phyloP scores from a whole-genome alignment of 2,329 filamentous ascomycete genomes.

The Nemania sp. region DNA sequence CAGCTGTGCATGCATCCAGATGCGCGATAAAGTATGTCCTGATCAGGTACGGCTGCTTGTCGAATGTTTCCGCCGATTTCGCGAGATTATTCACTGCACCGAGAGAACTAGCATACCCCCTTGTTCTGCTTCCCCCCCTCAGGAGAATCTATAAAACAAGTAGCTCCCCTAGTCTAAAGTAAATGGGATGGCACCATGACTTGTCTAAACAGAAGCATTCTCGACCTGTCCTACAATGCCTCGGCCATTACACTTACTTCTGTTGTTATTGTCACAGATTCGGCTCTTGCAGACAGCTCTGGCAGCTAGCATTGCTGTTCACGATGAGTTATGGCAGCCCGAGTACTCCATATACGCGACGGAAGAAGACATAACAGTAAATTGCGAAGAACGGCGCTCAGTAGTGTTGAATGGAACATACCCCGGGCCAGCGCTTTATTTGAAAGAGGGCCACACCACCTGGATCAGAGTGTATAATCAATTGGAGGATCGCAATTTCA shows the following conservation, averaged over 20 bases:
- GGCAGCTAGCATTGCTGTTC: constrained; percentile 31
- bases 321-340: constrained; percentile 39
- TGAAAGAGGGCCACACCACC: constrained; percentile 53
- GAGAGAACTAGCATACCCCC: constrained; percentile 6
- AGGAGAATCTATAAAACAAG: constrained; percentile 18
- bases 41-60: constrained; percentile 22
- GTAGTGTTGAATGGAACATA: constrained; percentile 58
- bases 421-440: constrained; percentile 54
- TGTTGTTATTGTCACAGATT: constrained; percentile 29
- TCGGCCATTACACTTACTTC: constrained; percentile 30
- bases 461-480: constrained; percentile 66
- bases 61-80: constrained; percentile 24
- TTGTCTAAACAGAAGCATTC: constrained; percentile 19
- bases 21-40: constrained; percentile 13
- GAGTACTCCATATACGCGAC: constrained; percentile 40
- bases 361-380: constrained; percentile 47
- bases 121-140: neutral
- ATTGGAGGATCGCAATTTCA: constrained; percentile 55
- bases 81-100: constrained; percentile 20
- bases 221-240: constrained; percentile 30
- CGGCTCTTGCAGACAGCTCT: constrained; percentile 32
- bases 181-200: neutral
- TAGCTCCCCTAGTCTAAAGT: neutral
- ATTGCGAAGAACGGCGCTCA: constrained; percentile 52
- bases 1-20: constrained; percentile 30